phyloP scores from a whole-genome alignment of 805 yeast species.

The Kuraishia hungarica region DNA sequence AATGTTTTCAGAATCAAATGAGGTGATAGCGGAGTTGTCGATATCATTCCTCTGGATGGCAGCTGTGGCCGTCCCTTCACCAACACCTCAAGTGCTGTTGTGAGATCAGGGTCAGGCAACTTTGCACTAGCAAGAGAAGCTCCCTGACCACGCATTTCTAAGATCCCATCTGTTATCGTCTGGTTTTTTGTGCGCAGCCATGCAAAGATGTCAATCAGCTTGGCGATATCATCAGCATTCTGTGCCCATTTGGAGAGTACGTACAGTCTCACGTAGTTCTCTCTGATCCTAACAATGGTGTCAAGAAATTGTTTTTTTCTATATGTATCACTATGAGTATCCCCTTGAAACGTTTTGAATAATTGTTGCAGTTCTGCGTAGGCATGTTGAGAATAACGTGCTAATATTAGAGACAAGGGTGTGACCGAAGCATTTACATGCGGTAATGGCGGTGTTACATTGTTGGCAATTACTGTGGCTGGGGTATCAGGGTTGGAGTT shows the following conservation, averaged over 20 bases:
- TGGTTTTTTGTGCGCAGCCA: slow-evolving; percentile 79
- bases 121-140: slow-evolving; percentile 80
- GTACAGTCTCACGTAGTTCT: slow-evolving; percentile 76
- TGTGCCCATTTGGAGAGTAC: slow-evolving; percentile 87
- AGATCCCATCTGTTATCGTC: slow-evolving; percentile 54
- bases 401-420: slow-evolving; percentile 51
- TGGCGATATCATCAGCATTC: slow-evolving; percentile 60
- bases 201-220: slow-evolving; percentile 75
- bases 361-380: slow-evolving; percentile 54
- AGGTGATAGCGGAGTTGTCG: slow-evolving; percentile 40
- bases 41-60: slow-evolving; percentile 52
- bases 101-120: slow-evolving; percentile 82
- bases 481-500: neutral
- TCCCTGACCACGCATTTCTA: slow-evolving; percentile 61
- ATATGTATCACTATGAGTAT: slow-evolving; percentile 42
- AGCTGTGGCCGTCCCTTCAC: slow-evolving; percentile 69
- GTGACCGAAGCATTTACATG: slow-evolving; percentile 67
- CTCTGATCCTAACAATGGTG: slow-evolving; percentile 62
- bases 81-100: slow-evolving; percentile 81
- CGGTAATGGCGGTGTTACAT: slow-evolving; percentile 30
- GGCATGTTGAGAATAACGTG: slow-evolving; percentile 51
- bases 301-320: slow-evolving; percentile 66
- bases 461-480: neutral
- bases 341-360: slow-evolving; percentile 49
- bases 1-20: slow-evolving; percentile 52